Conservation (phyloP, 257 asterid genomes). For the Solanum chmielewskii region DNA sequence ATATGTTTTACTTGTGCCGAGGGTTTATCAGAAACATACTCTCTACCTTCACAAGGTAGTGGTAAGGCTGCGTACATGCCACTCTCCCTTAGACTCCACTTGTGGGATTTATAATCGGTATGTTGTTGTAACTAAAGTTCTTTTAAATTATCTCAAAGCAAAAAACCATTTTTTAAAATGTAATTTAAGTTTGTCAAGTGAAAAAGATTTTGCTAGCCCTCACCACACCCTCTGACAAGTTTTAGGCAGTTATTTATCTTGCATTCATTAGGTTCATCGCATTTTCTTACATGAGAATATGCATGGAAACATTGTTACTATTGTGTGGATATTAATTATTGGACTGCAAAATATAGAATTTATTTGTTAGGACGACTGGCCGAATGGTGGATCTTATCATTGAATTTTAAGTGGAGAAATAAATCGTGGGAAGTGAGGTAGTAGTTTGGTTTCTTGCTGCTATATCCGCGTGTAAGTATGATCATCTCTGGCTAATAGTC, state of each 20-base stretch:
- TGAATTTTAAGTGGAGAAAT: background rate
- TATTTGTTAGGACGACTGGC: background rate
- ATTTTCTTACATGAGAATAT: background rate
- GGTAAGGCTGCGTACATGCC: background rate
- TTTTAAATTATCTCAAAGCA: background rate
- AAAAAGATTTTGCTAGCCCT: background rate
- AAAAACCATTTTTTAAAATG: background rate
- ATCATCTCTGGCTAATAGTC: background rate
- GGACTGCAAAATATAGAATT: background rate
- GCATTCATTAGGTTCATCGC: background rate
- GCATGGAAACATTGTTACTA: background rate
- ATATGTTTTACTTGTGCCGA: background rate
- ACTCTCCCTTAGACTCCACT: background rate
- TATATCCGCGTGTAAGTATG: background rate
- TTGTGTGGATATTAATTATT: background rate
- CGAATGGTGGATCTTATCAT: background rate
- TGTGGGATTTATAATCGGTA: background rate
- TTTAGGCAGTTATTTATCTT: background rate
- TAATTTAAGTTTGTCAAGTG: background rate
- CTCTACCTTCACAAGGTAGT: background rate
- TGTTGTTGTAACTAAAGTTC: background rate
- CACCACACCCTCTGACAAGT: background rate
- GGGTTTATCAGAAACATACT: background rate
- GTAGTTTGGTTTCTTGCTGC: background rate
- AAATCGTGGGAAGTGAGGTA: background rate